phyloP scores from a whole-genome alignment of 1,139 yeast species.

The Candida sanyaensis region DNA sequence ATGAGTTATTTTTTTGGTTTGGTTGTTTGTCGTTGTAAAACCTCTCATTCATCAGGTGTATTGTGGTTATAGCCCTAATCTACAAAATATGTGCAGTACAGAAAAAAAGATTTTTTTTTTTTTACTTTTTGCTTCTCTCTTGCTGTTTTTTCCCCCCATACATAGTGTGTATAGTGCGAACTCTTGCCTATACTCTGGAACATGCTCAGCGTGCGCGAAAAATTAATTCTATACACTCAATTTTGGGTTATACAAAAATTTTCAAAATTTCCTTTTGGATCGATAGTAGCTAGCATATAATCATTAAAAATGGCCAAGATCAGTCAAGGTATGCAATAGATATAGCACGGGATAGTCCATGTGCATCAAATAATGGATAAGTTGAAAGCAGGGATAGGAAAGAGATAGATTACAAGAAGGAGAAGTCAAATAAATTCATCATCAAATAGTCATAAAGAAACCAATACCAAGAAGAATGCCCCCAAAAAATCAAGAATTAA shows the following conservation, averaged over 20 bases:
- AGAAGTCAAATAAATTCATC: no score
- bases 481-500: no score
- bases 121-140: background rate
- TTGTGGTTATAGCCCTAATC: constrained; percentile 8
- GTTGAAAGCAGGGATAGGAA: background rate
- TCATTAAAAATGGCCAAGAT: constrained; percentile 58
- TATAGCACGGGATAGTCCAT: background rate
- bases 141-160: background rate
- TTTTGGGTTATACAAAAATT: constrained; percentile 6
- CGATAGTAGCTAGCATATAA: constrained; percentile 9
- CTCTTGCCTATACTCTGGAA: no score
- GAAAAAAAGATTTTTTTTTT: background rate
- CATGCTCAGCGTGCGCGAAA: constrained; percentile 5
- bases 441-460: no score
- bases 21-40: no score
- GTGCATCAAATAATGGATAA: background rate
- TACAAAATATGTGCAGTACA: constrained; percentile 6
- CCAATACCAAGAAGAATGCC: no score
- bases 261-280: constrained; percentile 9
- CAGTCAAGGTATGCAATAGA: constrained; percentile 51
- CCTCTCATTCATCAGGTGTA: background rate
- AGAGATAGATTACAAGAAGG: no score
- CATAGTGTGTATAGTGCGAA: background rate
- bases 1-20: no score
- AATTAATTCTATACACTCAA: constrained; percentile 4